Percentiles rank a stretch among this genome's conserved stretches.
These are phyloP conservation scores for Alternaria longipes DNA, from an alignment of 2,329 filamentous ascomycete species.

Conservation along the genomic window DNA sequence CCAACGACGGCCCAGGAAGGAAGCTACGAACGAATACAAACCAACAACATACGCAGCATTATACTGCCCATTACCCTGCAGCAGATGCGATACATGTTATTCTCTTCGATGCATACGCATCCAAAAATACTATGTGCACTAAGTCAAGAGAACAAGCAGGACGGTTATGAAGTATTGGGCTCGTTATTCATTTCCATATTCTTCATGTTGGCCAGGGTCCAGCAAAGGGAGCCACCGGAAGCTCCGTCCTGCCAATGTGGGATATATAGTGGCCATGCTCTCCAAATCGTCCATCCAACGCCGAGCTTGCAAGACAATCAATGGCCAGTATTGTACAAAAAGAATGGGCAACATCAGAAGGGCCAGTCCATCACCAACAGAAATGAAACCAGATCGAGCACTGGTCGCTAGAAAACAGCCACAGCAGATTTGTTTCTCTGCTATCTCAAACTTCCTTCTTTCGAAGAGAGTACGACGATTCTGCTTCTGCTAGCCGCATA, in stretches of 20 bases:
- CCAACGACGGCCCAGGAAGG: not conserved
- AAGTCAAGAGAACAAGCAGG: not conserved
- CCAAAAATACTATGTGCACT: not conserved
- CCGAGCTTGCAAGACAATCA: constrained; percentile 26
- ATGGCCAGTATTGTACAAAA: constrained; percentile 24
- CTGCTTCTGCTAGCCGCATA: not conserved
- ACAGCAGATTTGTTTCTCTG: not conserved
- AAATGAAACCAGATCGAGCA: not conserved
- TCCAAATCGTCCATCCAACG: constrained; percentile 31
- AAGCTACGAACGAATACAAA: not conserved
- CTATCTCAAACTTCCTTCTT: constrained; percentile 1
- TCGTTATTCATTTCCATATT: constrained; percentile 33
- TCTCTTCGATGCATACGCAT: not conserved
- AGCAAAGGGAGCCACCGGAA: constrained; percentile 10
- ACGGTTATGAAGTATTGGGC: not conserved
- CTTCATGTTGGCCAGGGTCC: constrained; percentile 20
- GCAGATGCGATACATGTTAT: not conserved
- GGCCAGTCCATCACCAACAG: not conserved
- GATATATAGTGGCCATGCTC: constrained; percentile 28
- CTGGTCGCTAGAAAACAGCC: not conserved
- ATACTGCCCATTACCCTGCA: not conserved
- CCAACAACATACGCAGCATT: not conserved
- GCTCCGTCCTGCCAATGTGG: constrained; percentile 22
- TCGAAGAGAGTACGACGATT: not conserved
- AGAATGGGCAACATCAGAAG: constrained; percentile 8